phyloP scores from a whole-genome alignment of 306 rosid genomes.

The Hylodesmum podocarpum region DNA sequence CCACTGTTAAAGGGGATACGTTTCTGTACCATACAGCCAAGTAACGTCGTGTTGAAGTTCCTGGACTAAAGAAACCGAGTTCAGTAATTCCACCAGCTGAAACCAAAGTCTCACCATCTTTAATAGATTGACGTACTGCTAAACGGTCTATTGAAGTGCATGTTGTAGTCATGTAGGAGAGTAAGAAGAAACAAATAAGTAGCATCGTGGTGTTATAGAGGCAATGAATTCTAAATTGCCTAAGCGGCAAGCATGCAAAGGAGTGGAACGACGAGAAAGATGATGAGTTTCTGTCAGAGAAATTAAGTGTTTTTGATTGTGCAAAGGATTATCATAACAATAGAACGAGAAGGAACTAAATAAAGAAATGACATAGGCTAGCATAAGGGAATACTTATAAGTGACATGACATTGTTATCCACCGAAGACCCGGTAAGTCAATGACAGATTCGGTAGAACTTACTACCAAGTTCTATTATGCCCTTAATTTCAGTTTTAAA shows the following conservation, averaged over 20 bases:
- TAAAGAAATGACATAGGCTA: no score
- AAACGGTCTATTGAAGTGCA: not conserved
- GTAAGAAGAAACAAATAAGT: no score
- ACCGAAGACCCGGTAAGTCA: no score
- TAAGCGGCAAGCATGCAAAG: not conserved
- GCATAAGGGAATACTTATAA: no score
- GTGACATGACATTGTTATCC: no score
- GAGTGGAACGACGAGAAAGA: not conserved
- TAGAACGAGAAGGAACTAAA: no score
- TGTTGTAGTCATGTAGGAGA: not conserved
- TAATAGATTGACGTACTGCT: not conserved
- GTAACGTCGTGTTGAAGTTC: not conserved
- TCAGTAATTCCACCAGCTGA: not conserved
- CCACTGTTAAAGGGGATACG: not conserved
- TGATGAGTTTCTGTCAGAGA: no score
- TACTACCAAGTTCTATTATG: no score
- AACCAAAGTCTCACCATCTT: not conserved
- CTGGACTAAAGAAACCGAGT: conserved; percentile 27
- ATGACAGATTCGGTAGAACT: no score
- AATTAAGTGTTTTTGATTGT: no score
- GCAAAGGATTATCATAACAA: no score
- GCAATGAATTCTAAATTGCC: not conserved
- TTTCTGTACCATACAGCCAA: conserved; percentile 29
- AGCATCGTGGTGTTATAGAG: not conserved
- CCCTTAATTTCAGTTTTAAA: no score